phyloP scores from a whole-genome alignment of 768 basidiomycete species.

The Boletus reticuloceps region DNA sequence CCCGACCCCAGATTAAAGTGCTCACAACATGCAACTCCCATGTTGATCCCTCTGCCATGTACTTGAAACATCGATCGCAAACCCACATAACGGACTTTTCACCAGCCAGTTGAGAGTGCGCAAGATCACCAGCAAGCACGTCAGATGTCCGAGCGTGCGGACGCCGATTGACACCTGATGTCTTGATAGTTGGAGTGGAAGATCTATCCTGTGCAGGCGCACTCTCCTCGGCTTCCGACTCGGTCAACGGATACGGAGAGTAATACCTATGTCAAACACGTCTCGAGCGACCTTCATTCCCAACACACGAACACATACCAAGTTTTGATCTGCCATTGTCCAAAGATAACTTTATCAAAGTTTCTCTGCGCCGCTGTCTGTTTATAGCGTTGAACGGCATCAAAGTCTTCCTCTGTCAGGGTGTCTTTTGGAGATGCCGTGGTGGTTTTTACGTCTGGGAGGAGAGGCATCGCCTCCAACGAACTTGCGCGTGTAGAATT shows the following conservation, averaged over 20 bases:
- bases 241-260: slow-evolving; percentile 84
- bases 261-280: slow-evolving; percentile 64
- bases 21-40: slow-evolving; percentile 73
- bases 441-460: slow-evolving; percentile 10
- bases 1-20: background rate
- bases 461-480: slow-evolving; percentile 3
- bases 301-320: slow-evolving; percentile 53
- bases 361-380: slow-evolving; percentile 71
- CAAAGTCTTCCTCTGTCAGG: slow-evolving; percentile 69
- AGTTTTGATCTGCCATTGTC: slow-evolving; percentile 82
- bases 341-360: slow-evolving; percentile 85
- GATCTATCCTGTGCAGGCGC: slow-evolving; percentile 22
- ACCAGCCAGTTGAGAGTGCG: slow-evolving; percentile 40
- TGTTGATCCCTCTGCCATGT: slow-evolving; percentile 71
- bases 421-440: slow-evolving; percentile 30
- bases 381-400: slow-evolving; percentile 59
- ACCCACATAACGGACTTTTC: slow-evolving; percentile 70
- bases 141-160: slow-evolving; percentile 76
- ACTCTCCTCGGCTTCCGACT: slow-evolving; percentile 59
- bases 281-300: background rate
- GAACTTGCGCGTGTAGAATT: slow-evolving; percentile 25
- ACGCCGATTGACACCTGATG: slow-evolving; percentile 52
- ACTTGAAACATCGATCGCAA: slow-evolving; percentile 96
- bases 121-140: slow-evolving; percentile 61
- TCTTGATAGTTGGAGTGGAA: slow-evolving; percentile 35